A percentile compares a stretch with the other conserved stretches of the same genome.
Conservation (phyloP, 1,284 basidiomycete species). For the Melampsora americana region DNA sequence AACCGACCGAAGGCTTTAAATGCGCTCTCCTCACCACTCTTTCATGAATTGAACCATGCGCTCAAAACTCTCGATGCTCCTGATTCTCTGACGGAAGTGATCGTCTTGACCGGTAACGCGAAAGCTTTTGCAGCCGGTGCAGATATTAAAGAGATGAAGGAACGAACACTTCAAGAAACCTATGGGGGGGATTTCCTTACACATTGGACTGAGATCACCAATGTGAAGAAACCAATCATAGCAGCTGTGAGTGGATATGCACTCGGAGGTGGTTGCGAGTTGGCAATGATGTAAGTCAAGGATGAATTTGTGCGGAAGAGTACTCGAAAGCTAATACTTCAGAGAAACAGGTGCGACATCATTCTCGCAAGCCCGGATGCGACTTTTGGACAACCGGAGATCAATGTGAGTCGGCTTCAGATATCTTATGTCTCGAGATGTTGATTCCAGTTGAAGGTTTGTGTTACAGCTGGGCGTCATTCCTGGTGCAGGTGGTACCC, state of each 20-base stretch:
- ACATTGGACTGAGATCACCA: slow-evolving; percentile 75
- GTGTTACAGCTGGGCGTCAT: slow-evolving; percentile 72
- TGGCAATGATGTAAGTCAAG: slow-evolving; percentile 73
- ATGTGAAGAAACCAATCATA: slow-evolving; percentile 84
- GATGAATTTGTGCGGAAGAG: slow-evolving; percentile 46
- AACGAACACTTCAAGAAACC: slow-evolving; percentile 77
- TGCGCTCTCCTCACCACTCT: slow-evolving; percentile 57
- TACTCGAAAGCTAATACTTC: background rate
- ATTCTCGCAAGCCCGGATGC: slow-evolving; percentile 90
- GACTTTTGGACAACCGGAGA: slow-evolving; percentile 93
- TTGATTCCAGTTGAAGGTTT: background rate
- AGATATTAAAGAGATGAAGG: slow-evolving; percentile 65
- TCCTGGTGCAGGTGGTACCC: slow-evolving; percentile 78
- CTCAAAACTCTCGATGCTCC: slow-evolving; percentile 70
- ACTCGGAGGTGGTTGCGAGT: slow-evolving; percentile 92
- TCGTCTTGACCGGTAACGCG: slow-evolving; percentile 90
- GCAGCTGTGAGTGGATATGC: slow-evolving; percentile 95
- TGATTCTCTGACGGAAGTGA: slow-evolving; percentile 71
- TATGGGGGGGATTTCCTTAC: slow-evolving; percentile 86
- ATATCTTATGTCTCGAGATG: background rate
- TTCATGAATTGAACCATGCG: slow-evolving; percentile 70
- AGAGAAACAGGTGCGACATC: slow-evolving; percentile 69
- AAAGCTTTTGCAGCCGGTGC: slow-evolving; percentile 79
- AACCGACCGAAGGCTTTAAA: slow-evolving; percentile 96
- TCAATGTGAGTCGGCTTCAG: slow-evolving; percentile 60